phyloP scores from a whole-genome alignment of 78 protist genomes.

The Pelomyxa schiedti region DNA sequence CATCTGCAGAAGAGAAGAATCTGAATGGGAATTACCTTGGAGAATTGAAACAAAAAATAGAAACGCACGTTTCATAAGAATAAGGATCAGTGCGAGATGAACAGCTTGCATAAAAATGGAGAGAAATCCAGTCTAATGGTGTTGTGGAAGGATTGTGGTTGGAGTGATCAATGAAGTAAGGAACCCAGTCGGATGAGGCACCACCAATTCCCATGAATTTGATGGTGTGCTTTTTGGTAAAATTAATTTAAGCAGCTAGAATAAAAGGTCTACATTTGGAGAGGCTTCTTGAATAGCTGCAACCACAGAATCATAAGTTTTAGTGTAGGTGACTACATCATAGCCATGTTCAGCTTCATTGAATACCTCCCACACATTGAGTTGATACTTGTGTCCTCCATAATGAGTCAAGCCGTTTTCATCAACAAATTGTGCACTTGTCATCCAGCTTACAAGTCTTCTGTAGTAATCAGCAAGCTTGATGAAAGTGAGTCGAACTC shows the following conservation, averaged over 20 bases:
- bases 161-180: background rate
- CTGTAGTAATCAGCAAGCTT: constrained; percentile 10
- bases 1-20: constrained; percentile 1
- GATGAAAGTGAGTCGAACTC: background rate
- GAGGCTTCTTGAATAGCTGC: constrained; percentile 1
- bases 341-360: too few species aligned
- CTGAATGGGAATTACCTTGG: too few species aligned
- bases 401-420: background rate
- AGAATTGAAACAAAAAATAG: too few species aligned
- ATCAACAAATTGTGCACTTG: background rate
- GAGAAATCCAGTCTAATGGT: constrained; percentile 7
- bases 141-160: constrained; percentile 4
- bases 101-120: constrained; percentile 10
- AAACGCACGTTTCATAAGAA: background rate
- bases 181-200: background rate
- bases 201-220: constrained; percentile 4
- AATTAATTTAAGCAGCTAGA: background rate
- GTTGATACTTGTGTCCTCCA: background rate
- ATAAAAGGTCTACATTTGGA: background rate
- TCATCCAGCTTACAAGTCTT: constrained; percentile 3
- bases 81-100: background rate
- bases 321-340: too few species aligned
- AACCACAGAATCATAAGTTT: background rate
- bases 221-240: background rate
- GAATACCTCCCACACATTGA: constrained; percentile 8